phyloP scores from a whole-genome alignment of 768 basidiomycete genomes.

The Lactarius pseudohatsudake region DNA sequence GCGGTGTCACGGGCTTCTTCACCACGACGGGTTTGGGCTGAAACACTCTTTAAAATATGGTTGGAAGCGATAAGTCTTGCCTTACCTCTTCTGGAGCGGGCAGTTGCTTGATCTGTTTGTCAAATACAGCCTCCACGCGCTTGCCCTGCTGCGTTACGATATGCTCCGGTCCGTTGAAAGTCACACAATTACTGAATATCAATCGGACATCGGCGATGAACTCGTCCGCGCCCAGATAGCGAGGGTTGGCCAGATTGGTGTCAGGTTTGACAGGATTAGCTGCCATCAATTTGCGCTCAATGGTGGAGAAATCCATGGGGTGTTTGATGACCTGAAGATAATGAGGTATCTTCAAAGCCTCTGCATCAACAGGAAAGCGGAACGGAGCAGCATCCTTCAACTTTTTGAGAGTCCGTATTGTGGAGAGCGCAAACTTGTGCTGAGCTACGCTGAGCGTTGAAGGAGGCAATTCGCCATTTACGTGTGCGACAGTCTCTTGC shows the following conservation, averaged over 20 bases:
- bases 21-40: conserved; percentile 45
- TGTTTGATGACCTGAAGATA: conserved; percentile 83
- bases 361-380: conserved; percentile 82
- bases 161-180: conserved; percentile 95
- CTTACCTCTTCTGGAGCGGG: conserved; percentile 76
- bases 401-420: conserved; percentile 82
- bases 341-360: conserved; percentile 82
- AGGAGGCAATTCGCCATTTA: conserved; percentile 34
- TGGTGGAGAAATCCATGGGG: conserved; percentile 93
- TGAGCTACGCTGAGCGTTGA: conserved; percentile 65
- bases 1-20: conserved; percentile 42
- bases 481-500: conserved; percentile 21
- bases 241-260: conserved; percentile 64
- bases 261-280: conserved; percentile 82
- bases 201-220: conserved; percentile 83
- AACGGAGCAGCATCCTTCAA: conserved; percentile 82
- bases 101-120: conserved; percentile 83
- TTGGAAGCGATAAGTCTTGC: conserved; percentile 12
- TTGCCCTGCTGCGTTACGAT: conserved; percentile 75
- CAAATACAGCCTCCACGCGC: conserved; percentile 79
- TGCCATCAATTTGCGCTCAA: conserved; percentile 81
- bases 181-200: conserved; percentile 83
- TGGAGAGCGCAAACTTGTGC: conserved; percentile 74
- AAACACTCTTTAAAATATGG: conserved; percentile 29
- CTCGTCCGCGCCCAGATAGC: conserved; percentile 74